A percentile compares a stretch with the other conserved stretches of the same genome.
phyloP scores from a whole-genome alignment of 257 asterid genomes.

The Solanum paucissectum region DNA sequence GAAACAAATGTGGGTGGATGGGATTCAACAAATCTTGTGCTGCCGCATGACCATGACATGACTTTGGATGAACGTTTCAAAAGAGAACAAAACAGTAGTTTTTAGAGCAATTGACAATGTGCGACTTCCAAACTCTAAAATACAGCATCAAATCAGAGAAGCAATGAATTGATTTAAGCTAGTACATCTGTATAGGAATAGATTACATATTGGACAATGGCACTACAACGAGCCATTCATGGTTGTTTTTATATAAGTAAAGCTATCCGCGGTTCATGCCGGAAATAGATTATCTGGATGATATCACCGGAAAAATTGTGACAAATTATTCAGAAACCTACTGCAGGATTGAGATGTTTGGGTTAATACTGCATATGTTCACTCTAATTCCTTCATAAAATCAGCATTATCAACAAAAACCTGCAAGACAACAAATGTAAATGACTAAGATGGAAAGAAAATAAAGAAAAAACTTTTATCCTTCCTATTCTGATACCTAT shows the following conservation, averaged over 20 bases:
- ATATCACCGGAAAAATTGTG: not conserved
- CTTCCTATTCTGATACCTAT: not conserved
- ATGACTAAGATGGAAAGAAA: not conserved
- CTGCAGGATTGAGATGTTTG: not conserved
- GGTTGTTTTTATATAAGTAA: not conserved
- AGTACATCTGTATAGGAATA: not conserved
- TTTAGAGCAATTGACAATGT: not conserved
- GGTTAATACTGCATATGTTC: constrained; percentile 1
- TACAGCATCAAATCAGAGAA: not conserved
- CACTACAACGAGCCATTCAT: not conserved
- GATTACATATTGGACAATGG: not conserved
- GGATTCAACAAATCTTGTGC: constrained; percentile 66
- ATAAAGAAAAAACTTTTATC: not conserved
- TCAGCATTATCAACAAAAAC: constrained; percentile 40
- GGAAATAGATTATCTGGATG: not conserved
- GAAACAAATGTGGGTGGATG: constrained; percentile 69
- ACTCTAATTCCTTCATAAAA: constrained; percentile 36
- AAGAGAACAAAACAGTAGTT: not conserved
- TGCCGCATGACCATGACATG: constrained; percentile 24
- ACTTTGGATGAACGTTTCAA: not conserved
- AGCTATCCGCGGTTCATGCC: not conserved
- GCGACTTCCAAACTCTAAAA: not conserved
- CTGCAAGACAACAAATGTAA: constrained; percentile 19
- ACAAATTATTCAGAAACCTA: not conserved
- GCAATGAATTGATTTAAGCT: not conserved